Base-by-base conservation (phyloP, 805 yeast species). In the Yarrowia porcina region DNA sequence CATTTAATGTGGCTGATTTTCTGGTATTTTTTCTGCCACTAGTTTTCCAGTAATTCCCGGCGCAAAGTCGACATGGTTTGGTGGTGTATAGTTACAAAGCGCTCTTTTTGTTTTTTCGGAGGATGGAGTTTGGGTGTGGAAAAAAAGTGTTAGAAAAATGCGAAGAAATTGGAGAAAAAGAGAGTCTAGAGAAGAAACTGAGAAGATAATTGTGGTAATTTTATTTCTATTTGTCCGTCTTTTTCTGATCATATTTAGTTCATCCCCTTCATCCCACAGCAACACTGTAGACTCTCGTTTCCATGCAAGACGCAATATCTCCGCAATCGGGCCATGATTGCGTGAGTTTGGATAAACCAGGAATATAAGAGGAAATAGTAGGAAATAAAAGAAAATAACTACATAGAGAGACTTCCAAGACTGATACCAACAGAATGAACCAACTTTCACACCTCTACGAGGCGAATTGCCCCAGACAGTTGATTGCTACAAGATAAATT, bases 61-160 rank as follows among this genome's bases (percentile, higher is more conserved):
- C 8, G n/a, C n/a, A n/a, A n/a, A n/a, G n/a, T n/a, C n/a, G n/a
- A n/a, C n/a, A n/a, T n/a, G n/a, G n/a, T n/a, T n/a, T n/a, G n/a
- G n/a, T n/a, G n/a, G n/a, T n/a, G n/a, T n/a, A n/a, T n/a, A n/a
- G n/a, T n/a, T n/a, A n/a, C 33, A 45, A 44, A 45, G 50, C 52
- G 52, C 15, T 45, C 44, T 45, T 45, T 45, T 45, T 27, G 52
- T 30, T 45, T 45, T 45, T 45, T 45, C 52, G 52, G 52, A 45
- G 36, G 9, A 45, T 4, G 10, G 17, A 15, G n/a, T 17, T 12
- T 12, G n/a, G n/a, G n/a, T 13, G n/a, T 12, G 13, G 8, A 15
- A 10, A 15, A n/a, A 5, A 12, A 18, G 10, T 1, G 3, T 0
- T 7, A 20, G 39, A 5, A 35, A 8, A 35, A 35, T 5, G 10